Percentiles rank a stretch among this genome's conserved stretches.
Evolutionary conservation across 2,329 filamentous ascomycete genomes (phyloP).

Genomic region (Drechslera avenae): DNA sequence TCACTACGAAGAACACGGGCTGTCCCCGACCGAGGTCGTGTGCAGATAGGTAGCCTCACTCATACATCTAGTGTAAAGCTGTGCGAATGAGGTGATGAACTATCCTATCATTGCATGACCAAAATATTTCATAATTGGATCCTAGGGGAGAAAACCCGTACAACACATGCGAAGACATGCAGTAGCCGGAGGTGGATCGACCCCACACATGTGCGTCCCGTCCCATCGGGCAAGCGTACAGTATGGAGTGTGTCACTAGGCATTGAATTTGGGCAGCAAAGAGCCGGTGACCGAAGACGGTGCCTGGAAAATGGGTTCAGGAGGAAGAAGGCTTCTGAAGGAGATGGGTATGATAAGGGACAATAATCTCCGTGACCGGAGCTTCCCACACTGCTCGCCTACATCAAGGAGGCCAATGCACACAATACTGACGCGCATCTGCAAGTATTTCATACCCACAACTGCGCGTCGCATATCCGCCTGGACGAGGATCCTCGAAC

Average conservation of each 20-base stretch:
- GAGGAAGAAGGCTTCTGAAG: not conserved
- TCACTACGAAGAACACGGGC: not conserved
- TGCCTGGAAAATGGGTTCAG: not conserved
- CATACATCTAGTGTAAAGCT: not conserved
- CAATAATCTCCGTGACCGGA: not conserved
- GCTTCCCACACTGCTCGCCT: not conserved
- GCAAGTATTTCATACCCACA: not conserved
- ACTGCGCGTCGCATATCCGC: not conserved
- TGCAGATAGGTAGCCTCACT: not conserved
- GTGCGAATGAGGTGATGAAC: not conserved
- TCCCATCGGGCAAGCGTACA: not conserved
- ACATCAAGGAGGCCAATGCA: not conserved
- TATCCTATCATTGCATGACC: not conserved
- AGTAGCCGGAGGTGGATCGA: not conserved
- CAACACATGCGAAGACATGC: conserved; percentile 2
- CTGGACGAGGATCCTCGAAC: not conserved
- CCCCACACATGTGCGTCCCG: conserved; percentile 3
- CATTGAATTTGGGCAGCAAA: not conserved
- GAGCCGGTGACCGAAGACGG: not conserved
- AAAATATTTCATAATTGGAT: not conserved
- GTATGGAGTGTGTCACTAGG: not conserved
- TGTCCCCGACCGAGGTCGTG: not conserved
- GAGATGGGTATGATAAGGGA: not conserved
- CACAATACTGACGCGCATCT: conserved; percentile 1
- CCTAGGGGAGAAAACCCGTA: not conserved